phyloP scores from a whole-genome alignment of 1,284 basidiomycete species.

The Rhodotorula sp. region DNA sequence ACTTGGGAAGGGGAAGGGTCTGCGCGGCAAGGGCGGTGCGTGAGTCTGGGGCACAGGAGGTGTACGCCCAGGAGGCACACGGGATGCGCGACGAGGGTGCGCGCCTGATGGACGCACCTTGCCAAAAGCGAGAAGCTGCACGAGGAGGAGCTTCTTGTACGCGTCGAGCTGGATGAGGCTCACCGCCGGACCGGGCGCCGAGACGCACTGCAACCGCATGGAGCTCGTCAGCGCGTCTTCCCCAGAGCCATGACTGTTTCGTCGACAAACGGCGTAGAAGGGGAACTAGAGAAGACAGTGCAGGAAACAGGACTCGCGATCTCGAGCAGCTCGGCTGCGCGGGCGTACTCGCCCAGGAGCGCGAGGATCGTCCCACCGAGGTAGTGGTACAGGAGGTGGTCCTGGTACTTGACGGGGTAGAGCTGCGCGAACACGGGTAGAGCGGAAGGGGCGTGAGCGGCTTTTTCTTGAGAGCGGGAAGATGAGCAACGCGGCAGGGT shows the following conservation, averaged over 20 bases:
- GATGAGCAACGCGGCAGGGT: too few species aligned
- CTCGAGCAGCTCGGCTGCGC: slow-evolving; percentile 73
- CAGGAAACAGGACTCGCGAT: slow-evolving; percentile 55
- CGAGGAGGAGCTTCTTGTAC: slow-evolving; percentile 73
- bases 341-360: slow-evolving; percentile 63
- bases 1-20: slow-evolving; percentile 66
- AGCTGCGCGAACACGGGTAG: background rate
- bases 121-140: slow-evolving; percentile 72
- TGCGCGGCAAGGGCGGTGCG: slow-evolving; percentile 45
- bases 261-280: too few species aligned
- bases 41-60: background rate
- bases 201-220: slow-evolving; percentile 56
- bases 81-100: background rate
- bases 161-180: slow-evolving; percentile 79
- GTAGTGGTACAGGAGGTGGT: slow-evolving; percentile 76
- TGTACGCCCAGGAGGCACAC: background rate
- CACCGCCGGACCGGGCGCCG: slow-evolving; percentile 65
- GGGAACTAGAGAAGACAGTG: background rate
- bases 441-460: background rate
- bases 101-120: slow-evolving; percentile 55
- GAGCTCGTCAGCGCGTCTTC: background rate
- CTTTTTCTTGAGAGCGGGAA: background rate
- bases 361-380: slow-evolving; percentile 66
- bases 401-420: slow-evolving; percentile 62
- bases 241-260: too few species aligned